phyloP scores from a whole-genome alignment of 495 filamentous ascomycete genomes.

The Penicillium desertorum region DNA sequence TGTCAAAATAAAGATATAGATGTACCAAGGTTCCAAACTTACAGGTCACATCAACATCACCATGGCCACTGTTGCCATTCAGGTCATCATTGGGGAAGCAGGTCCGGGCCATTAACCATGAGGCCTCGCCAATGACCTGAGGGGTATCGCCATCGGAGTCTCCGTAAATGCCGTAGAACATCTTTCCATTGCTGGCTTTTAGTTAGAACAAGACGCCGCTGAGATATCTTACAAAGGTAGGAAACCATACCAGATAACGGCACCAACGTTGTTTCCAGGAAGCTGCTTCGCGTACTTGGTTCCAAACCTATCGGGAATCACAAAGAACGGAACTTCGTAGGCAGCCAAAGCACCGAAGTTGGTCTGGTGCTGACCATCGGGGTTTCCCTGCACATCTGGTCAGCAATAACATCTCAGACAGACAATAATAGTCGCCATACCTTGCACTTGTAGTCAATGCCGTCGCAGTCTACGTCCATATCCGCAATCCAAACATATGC shows the following conservation, averaged over 20 bases:
- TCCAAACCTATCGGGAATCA: constrained; percentile 37
- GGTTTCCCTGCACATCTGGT: constrained; percentile 29
- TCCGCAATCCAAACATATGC: constrained; percentile 38
- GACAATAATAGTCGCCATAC: constrained; percentile 5
- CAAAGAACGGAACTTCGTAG: constrained; percentile 42
- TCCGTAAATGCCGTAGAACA: constrained; percentile 44
- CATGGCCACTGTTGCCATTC: constrained; percentile 35
- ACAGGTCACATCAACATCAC: constrained; percentile 38
- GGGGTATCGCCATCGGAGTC: constrained; percentile 38
- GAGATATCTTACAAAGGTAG: neutral
- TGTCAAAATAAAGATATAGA: neutral
- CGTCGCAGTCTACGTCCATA: constrained; percentile 46
- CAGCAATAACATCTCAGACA: neutral
- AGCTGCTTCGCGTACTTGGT: constrained; percentile 24
- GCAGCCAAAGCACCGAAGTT: constrained; percentile 41
- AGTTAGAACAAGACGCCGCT: neutral
- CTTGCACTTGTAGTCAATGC: constrained; percentile 35
- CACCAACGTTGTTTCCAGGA: constrained; percentile 39
- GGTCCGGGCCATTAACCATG: constrained; percentile 42
- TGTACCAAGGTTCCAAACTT: constrained; percentile 2
- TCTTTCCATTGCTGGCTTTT: constrained; percentile 30
- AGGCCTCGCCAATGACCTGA: constrained; percentile 40
- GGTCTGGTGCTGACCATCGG: constrained; percentile 33
- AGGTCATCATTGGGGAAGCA: constrained; percentile 40
- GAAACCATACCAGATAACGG: constrained; percentile 36